Conservation (phyloP, 345 rosid species). For the Eucalyptus viminalis region DNA sequence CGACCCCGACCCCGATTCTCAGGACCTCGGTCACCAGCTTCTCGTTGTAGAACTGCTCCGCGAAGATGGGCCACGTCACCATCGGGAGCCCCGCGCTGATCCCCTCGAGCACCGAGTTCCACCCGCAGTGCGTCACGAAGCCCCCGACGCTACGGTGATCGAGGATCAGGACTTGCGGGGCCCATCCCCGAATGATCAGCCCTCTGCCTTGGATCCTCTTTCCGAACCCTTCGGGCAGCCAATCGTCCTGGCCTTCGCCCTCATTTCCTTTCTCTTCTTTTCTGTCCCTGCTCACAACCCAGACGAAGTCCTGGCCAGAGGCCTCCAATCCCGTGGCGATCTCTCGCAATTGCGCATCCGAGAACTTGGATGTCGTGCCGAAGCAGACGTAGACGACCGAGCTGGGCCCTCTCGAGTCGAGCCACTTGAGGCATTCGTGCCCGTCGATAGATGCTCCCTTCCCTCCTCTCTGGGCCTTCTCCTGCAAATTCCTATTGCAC, state of each 20-base stretch:
- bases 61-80: conserved; percentile 38
- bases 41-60: conserved; percentile 46
- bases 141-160: conserved; percentile 40
- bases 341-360: conserved; percentile 15
- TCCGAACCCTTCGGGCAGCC: conserved; percentile 28
- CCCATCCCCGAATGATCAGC: conserved; percentile 49
- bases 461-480: conserved; percentile 12
- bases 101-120: conserved; percentile 52
- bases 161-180: conserved; percentile 48
- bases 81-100: conserved; percentile 38
- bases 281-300: conserved; percentile 21
- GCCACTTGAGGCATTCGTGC: conserved; percentile 29
- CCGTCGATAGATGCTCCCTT: conserved; percentile 3
- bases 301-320: conserved; percentile 24
- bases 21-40: conserved; percentile 27
- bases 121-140: conserved; percentile 49
- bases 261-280: background rate
- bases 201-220: conserved; percentile 23
- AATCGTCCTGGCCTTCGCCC: conserved; percentile 5
- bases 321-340: conserved; percentile 27
- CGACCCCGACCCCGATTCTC: conserved; percentile 24
- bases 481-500: background rate
- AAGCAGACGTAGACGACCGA: conserved; percentile 37
- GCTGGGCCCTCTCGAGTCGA: conserved; percentile 8
- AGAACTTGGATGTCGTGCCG: conserved; percentile 18